A percentile compares a stretch with the other conserved stretches of the same genome.
phyloP scores from a whole-genome alignment of 805 yeast species.

The Torulaspora indica region DNA sequence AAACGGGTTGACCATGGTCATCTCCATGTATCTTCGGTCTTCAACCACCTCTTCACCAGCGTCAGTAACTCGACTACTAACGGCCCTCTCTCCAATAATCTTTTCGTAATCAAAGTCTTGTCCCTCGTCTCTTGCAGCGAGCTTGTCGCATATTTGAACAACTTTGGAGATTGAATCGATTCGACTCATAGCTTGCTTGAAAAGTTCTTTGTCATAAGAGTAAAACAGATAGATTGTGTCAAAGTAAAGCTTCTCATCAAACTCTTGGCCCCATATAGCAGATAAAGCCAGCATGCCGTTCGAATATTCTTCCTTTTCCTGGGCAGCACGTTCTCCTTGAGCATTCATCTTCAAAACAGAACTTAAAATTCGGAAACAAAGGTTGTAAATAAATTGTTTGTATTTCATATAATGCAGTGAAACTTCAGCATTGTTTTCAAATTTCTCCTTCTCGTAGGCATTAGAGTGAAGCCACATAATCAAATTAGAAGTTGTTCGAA shows the following conservation, averaged over 20 bases:
- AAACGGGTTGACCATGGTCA: constrained; percentile 37
- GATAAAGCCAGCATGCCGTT: constrained; percentile 15
- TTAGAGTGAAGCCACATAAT: constrained; percentile 26
- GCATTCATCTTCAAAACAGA: constrained; percentile 3
- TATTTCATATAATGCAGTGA: constrained; percentile 32
- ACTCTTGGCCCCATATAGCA: constrained; percentile 31
- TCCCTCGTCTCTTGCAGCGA: constrained; percentile 26
- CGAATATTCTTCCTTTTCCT: background rate
- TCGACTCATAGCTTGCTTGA: constrained; percentile 15
- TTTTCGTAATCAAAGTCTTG: constrained; percentile 12
- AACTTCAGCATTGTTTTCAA: constrained; percentile 16
- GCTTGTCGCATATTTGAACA: constrained; percentile 28
- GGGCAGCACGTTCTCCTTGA: background rate
- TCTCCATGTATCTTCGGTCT: constrained; percentile 29
- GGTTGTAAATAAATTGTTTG: constrained; percentile 28
- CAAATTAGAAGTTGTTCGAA: constrained; percentile 19
- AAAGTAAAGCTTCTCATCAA: constrained; percentile 25
- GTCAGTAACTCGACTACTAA: background rate
- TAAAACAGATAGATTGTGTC: constrained; percentile 21
- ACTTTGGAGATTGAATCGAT: constrained; percentile 25
- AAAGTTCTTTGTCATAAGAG: constrained; percentile 9
- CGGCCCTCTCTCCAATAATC: constrained; percentile 5
- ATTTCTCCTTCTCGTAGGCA: constrained; percentile 15
- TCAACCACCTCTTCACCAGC: constrained; percentile 13
- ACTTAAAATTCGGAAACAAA: constrained; percentile 18